These are phyloP conservation scores for Aspergillus luchuensis DNA, from an alignment of 2,329 filamentous ascomycete genomes.

Conservation along the genomic window DNA sequence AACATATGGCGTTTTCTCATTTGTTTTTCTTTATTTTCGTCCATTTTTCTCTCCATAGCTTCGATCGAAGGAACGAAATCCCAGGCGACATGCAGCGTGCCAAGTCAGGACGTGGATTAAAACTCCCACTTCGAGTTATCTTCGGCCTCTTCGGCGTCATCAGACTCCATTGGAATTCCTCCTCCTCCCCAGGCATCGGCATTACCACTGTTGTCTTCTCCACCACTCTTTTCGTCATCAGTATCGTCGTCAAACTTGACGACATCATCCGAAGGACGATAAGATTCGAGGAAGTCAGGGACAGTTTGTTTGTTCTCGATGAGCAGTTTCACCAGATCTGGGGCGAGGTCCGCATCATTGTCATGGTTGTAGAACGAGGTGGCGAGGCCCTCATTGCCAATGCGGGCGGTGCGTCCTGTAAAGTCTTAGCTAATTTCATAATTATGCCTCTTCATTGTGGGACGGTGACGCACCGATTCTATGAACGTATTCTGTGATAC, in stretches of 20 bases:
- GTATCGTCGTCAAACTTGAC: conserved; percentile 58
- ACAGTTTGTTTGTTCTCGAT: conserved; percentile 76
- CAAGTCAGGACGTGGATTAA: not conserved
- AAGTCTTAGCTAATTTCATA: not conserved
- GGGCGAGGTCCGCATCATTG: conserved; percentile 74
- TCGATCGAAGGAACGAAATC: not conserved
- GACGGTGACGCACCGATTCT: conserved; percentile 74
- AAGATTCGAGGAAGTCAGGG: conserved; percentile 75
- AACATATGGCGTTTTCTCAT: not conserved
- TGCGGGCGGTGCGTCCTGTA: conserved; percentile 84
- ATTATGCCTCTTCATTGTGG: too few species aligned
- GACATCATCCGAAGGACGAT: conserved; percentile 46
- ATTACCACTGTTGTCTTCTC: conserved; percentile 20
- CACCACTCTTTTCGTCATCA: conserved; percentile 43
- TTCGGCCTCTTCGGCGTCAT: not conserved
- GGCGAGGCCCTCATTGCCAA: conserved; percentile 81
- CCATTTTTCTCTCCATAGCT: too few species aligned
- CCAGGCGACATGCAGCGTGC: not conserved
- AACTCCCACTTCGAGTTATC: not conserved
- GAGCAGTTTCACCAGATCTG: conserved; percentile 76
- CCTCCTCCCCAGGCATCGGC: conserved; percentile 23
- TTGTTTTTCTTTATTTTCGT: too few species aligned
- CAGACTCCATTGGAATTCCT: conserved; percentile 11
- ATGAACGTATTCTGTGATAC: conserved; percentile 90
- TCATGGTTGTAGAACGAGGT: conserved; percentile 83